Percentiles rank a stretch among this genome's conserved stretches.
These are phyloP conservation scores for Magnaporthiopsis rhizophila DNA, from an alignment of 2,329 filamentous ascomycete genomes.

Conservation along the genomic window DNA sequence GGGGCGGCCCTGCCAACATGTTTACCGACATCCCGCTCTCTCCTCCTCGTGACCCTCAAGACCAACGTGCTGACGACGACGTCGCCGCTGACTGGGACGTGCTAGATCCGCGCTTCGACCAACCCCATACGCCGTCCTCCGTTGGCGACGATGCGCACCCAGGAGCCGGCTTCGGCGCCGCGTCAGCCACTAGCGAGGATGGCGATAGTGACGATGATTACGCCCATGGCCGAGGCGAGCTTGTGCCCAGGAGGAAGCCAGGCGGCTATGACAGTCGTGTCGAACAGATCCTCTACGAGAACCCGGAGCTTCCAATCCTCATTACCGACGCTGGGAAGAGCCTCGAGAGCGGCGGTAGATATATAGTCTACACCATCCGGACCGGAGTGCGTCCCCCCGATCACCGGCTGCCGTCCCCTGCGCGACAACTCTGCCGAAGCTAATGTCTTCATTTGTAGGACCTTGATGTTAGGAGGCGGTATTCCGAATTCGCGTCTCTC, in stretches of 20 bases:
- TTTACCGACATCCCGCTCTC: slow-evolving; percentile 30
- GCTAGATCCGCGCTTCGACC: slow-evolving; percentile 51
- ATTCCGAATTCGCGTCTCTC: slow-evolving; percentile 92
- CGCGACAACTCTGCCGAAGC: background rate
- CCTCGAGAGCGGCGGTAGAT: slow-evolving; percentile 80
- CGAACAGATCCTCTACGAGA: slow-evolving; percentile 95
- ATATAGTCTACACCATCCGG: slow-evolving; percentile 94
- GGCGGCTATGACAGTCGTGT: slow-evolving; percentile 91
- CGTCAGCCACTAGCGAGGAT: slow-evolving; percentile 27
- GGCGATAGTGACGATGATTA: slow-evolving; percentile 36
- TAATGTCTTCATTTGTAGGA: slow-evolving; percentile 51
- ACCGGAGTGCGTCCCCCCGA: slow-evolving; percentile 59
- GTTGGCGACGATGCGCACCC: slow-evolving; percentile 60
- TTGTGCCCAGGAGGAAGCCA: slow-evolving; percentile 58
- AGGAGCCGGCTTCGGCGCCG: slow-evolving; percentile 17
- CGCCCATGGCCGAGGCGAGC: slow-evolving; percentile 29
- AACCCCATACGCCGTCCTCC: slow-evolving; percentile 63
- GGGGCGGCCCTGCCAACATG: slow-evolving; percentile 19
- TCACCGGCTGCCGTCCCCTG: background rate
- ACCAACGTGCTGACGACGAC: slow-evolving; percentile 18
- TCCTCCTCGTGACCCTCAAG: slow-evolving; percentile 16
- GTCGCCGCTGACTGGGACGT: slow-evolving; percentile 36
- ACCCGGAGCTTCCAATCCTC: slow-evolving; percentile 79
- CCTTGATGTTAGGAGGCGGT: slow-evolving; percentile 86
- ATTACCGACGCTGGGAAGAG: slow-evolving; percentile 97